A percentile compares a stretch with the other conserved stretches of the same genome.
Conservation (phyloP, 441 rosid species). For the Flueggea neowawraea region DNA sequence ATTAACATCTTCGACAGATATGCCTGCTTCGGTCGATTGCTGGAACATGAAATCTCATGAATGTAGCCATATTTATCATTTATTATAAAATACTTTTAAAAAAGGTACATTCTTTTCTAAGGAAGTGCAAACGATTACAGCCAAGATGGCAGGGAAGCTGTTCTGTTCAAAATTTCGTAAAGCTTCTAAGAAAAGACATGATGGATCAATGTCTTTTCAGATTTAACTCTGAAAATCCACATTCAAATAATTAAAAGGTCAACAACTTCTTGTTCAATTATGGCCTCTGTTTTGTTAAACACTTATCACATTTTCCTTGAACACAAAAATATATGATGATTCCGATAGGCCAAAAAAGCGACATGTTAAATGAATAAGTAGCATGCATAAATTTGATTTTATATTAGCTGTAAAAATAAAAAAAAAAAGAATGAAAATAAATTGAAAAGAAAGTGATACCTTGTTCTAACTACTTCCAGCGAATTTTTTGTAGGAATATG, state of each 20-base stretch:
- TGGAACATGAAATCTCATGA: conserved; percentile 18
- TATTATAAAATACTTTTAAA: background rate
- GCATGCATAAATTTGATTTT: background rate
- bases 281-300: no score
- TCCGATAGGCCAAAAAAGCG: background rate
- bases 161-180: no score
- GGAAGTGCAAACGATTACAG: no score
- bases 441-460: conserved; percentile 30
- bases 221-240: no score
- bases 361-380: background rate
- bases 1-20: conserved; percentile 53
- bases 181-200: no score
- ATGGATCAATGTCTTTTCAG: no score
- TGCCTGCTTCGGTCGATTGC: conserved; percentile 41
- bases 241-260: no score
- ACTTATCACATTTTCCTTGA: no score
- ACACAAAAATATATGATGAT: no score
- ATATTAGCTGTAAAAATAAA: no score
- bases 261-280: no score
- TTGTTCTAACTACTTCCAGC: conserved; percentile 61
- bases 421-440: conserved; percentile 1
- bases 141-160: no score
- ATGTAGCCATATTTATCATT: background rate
- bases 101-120: background rate
- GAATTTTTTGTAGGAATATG: conserved; percentile 33